A percentile compares a stretch with the other conserved stretches of the same genome.
These are phyloP conservation scores for Cyclotella choctawhatcheeana DNA, from an alignment of 108 stramenopile genomes.

Conservation along the genomic window DNA sequence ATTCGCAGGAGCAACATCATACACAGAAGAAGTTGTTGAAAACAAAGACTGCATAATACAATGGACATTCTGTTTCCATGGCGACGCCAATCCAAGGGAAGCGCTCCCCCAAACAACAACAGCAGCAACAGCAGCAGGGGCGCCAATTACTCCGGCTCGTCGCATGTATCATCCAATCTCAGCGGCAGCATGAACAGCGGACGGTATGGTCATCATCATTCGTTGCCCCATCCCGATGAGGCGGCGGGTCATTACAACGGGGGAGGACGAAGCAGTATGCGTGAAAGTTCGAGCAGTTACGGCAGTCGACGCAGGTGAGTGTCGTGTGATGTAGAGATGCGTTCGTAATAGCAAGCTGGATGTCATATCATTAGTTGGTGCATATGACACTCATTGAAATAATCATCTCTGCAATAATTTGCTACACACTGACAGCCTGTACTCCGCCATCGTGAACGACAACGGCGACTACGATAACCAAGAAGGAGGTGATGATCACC, in stretches of 20 bases:
- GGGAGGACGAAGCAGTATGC: not conserved
- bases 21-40: no score
- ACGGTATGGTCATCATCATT: slow-evolving; percentile 22
- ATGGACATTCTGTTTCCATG: no score
- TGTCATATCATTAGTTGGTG: no score
- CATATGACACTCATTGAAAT: not conserved
- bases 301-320: not conserved
- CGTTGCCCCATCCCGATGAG: slow-evolving; percentile 39
- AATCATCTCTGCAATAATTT: not conserved
- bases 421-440: not conserved
- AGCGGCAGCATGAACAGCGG: no score
- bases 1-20: no score
- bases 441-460: not conserved
- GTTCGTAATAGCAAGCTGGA: no score
- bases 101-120: no score
- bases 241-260: slow-evolving; percentile 2
- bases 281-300: slow-evolving; percentile 7
- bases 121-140: no score
- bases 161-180: not conserved
- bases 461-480: no score
- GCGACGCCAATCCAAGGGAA: no score
- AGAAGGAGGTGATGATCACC: not conserved
- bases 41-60: no score
- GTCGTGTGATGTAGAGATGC: no score
- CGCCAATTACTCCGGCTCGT: not conserved